These are phyloP conservation scores for Cystobasidium tubakii DNA, from an alignment of 768 basidiomycete genomes.

Conservation along the genomic window DNA sequence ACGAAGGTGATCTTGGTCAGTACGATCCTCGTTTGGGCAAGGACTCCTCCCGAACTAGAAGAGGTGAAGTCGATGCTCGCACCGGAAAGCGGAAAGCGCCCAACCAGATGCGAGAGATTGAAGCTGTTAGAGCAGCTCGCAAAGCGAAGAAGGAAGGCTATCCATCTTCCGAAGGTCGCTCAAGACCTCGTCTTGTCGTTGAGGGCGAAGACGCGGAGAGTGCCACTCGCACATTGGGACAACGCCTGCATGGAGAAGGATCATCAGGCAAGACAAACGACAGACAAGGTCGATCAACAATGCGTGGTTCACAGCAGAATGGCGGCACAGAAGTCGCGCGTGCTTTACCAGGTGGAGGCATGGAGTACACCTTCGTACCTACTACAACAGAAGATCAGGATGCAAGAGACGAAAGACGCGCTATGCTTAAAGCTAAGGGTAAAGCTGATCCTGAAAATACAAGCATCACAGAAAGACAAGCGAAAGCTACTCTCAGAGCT, in stretches of 20 bases:
- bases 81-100: conserved; percentile 32
- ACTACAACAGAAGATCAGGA: conserved; percentile 17
- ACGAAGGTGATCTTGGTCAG: conserved; percentile 27
- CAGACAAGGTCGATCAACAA: conserved; percentile 23
- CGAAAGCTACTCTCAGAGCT: conserved; percentile 31
- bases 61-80: conserved; percentile 18
- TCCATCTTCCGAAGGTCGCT: neutral
- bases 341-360: conserved; percentile 24
- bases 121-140: conserved; percentile 21
- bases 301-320: conserved; percentile 19
- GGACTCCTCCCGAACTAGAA: neutral
- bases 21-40: conserved; percentile 23
- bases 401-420: conserved; percentile 16
- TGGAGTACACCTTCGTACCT: conserved; percentile 38
- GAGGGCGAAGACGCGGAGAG: conserved; percentile 3
- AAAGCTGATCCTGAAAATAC: conserved; percentile 10
- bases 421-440: conserved; percentile 11
- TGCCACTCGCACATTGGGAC: conserved; percentile 24
- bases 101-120: conserved; percentile 25
- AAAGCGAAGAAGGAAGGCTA: neutral
- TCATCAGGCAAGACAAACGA: conserved; percentile 15
- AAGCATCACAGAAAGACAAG: conserved; percentile 24
- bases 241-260: neutral
- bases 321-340: neutral
- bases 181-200: conserved; percentile 12